Evolutionary conservation across 2,329 filamentous ascomycete genomes (phyloP), one percentile per base, ranked within the genome.

Genomic region (Exophiala viscosa): DNA sequence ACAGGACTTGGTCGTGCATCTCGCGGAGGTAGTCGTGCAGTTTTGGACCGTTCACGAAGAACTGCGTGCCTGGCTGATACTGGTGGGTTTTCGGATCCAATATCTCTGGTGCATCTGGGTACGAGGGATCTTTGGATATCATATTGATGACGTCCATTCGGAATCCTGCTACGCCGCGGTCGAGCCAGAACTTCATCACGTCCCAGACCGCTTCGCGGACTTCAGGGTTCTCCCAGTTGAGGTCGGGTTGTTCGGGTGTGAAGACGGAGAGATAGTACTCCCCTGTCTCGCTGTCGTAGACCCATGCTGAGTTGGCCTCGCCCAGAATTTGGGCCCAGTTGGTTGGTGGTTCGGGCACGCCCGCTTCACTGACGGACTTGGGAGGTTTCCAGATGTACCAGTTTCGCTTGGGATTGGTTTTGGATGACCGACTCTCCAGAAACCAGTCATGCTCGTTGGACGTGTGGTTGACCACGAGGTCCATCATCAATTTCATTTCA

Each of bases 241-340:
- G 76, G 62, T 93, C 89, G 0, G 89, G 88, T 66, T 92, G 88
- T 59, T 88, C 82, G 4, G 79, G 79, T 5, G 85, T 83, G 67
- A 89, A 95, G 9, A 93, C 76, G 56, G 87, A 83, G 0, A 91
- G 79, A 63, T 89, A 91, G 67, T 89, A 91, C 68, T 91, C 85
- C 43, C 78, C 75, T 0, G 86, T 88, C n/a, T 70, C 66, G 59
- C 87, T 82, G 62, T 90, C 87, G 73, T 82, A 91, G 54, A 83
- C 62, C 72, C 72, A 74, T 6, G 69, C 70, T 46, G 66, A 71
- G 23, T 60, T 74, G 83, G 52, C 52, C 52, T 58, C 60, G 1
- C 59, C 59, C 1, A 63, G 47, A 17, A 64, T 62, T 44, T 60
- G 56, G 1, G 72, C 86, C 85, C 86, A 91, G 69, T 91, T 91